phyloP scores from a whole-genome alignment of 2,329 filamentous ascomycete species.

The Colletotrichum tamarilloi region DNA sequence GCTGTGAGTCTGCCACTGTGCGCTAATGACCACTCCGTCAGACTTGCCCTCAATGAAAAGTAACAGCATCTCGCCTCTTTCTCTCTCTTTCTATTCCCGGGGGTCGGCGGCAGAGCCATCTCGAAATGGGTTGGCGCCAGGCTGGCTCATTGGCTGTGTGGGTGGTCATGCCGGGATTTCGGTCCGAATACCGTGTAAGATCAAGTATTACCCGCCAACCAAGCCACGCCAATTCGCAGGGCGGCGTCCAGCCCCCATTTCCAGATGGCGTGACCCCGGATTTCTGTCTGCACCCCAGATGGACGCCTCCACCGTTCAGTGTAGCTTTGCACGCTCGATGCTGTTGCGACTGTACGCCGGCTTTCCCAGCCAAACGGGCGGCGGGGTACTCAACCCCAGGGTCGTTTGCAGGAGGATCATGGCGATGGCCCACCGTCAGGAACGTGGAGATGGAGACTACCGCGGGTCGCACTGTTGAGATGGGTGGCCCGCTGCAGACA shows the following conservation, averaged over 20 bases:
- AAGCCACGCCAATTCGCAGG: constrained; percentile 19
- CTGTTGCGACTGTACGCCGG: not conserved
- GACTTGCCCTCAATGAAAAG: constrained; percentile 1
- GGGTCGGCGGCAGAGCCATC: constrained; percentile 18
- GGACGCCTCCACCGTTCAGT: not conserved
- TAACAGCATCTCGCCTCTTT: not conserved
- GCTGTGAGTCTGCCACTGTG: too few relatives aligned
- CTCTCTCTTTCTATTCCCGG: constrained; percentile 2
- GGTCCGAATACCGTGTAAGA: constrained; percentile 31
- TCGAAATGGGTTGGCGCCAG: constrained; percentile 29
- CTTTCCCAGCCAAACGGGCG: constrained; percentile 8
- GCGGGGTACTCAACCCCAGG: not conserved
- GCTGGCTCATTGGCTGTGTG: constrained; percentile 19
- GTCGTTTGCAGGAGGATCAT: not conserved
- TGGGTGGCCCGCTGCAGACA: not conserved
- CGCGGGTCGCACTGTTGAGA: not conserved
- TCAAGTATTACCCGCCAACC: constrained; percentile 36
- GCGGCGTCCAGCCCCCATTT: constrained; percentile 1
- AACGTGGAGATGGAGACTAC: not conserved
- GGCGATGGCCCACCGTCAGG: not conserved
- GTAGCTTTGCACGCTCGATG: not conserved
- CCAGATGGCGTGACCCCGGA: constrained; percentile 31
- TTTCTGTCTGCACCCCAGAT: constrained; percentile 32
- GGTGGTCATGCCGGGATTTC: constrained; percentile 23
- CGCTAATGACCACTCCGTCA: not conserved